Base-by-base conservation (phyloP, 2,329 filamentous ascomycete genomes). In the Fusarium sp. region DNA sequence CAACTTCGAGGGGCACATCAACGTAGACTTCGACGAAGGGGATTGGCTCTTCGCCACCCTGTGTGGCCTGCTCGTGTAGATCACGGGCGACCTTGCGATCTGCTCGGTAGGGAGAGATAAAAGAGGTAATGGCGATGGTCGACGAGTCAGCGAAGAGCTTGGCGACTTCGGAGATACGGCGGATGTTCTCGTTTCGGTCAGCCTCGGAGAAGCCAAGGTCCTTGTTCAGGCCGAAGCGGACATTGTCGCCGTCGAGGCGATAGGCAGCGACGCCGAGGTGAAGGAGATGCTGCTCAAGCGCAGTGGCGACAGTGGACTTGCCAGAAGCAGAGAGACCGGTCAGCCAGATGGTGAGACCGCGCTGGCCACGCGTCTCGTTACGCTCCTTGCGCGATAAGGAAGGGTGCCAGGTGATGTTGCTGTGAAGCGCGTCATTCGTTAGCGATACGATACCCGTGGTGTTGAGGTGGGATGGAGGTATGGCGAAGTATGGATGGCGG, bases 211-310 rank as follows among this genome's bases (percentile, higher is more conserved):
- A 99, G 22, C 96, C 96, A 17, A 99, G 90, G 86, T 98, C 96
- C 85, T 97, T 97, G 90, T 98, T 99, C 77, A 99, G 89, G 22
- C 96, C 96, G 86, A 98, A 98, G 70, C 96, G 96, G 76, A 99
- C 93, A 85, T 99, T 99, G 89, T 99, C 96, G 80, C 96, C 96
- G 84, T 99, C 96, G 36, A 99, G 92, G 60, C 96, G 92, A 89
- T 99, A 99, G 69, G 95, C 93, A 63, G 92, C 87, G 58, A 96
- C 87, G 48, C 92, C 93, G 17, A 94, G 89, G 83, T 97, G 95
- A 63, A 99, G 90, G 39, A 99, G 92, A 84, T 98, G 95, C 87
- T 98, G 96, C 88, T 99, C 96, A 45, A 99, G 93, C 22, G 96
- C 96, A 6, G 94, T 97, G 63, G 96, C 96, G 72, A 99, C 94